These are phyloP conservation scores for Trichopus zeylanicus DNA, from an alignment of 116 monocot genomes.

Conservation along the genomic window DNA sequence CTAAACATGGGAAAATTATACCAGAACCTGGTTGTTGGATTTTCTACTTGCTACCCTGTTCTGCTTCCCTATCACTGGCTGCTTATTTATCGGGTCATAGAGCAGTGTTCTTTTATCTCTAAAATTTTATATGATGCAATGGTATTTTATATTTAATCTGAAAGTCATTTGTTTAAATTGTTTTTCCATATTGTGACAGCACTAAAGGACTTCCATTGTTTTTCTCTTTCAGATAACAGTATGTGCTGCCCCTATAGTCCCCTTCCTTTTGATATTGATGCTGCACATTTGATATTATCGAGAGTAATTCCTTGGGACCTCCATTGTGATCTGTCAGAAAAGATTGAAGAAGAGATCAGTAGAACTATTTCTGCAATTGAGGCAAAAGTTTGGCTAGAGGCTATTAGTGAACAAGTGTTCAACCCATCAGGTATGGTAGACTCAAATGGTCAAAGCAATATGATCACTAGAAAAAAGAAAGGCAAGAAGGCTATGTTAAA, in stretches of 20 bases:
- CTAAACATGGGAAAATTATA: background rate
- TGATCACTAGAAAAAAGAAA: conserved; percentile 4
- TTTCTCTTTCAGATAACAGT: conserved; percentile 22
- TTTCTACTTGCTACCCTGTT: too few relatives aligned
- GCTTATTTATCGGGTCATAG: too few relatives aligned
- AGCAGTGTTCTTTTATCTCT: too few relatives aligned
- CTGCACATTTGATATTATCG: conserved; percentile 47
- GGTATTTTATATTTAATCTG: too few relatives aligned
- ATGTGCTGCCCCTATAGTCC: conserved; percentile 18
- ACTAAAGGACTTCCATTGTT: background rate
- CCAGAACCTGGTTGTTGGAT: too few relatives aligned
- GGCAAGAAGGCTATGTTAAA: conserved; percentile 28
- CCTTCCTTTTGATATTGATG: conserved; percentile 57
- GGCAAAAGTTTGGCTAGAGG: conserved; percentile 21
- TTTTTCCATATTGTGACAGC: too few relatives aligned
- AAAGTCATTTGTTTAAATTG: too few relatives aligned
- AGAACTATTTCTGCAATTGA: conserved; percentile 26
- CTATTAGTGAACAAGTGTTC: conserved; percentile 10
- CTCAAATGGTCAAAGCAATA: conserved; percentile 5
- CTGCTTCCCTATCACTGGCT: too few relatives aligned
- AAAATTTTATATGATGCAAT: too few relatives aligned
- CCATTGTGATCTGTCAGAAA: conserved; percentile 59
- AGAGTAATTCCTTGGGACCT: conserved; percentile 59
- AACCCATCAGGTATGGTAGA: conserved; percentile 8
- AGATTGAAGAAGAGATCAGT: conserved; percentile 47